Conservation (phyloP, 495 filamentous ascomycete species). For the Penicillium chermesinum region DNA sequence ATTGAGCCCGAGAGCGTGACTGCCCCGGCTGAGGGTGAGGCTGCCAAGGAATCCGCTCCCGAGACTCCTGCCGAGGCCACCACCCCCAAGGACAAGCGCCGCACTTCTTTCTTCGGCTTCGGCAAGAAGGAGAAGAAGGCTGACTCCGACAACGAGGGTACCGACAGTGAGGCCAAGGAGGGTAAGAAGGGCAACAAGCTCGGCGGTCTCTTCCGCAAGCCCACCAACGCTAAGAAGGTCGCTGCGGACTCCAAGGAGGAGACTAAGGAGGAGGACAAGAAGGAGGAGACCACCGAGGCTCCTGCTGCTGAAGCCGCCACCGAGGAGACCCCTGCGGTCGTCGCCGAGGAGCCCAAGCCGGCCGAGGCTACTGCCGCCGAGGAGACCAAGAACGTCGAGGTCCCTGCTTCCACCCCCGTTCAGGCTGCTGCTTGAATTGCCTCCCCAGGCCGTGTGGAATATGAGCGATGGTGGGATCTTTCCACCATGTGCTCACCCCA, state of each 20-base stretch:
- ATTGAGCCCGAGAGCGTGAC: slow-evolving; percentile 42
- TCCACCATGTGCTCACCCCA: slow-evolving; percentile 11
- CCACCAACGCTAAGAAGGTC: slow-evolving; percentile 49
- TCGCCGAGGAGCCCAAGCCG: slow-evolving; percentile 29
- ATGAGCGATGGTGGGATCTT: slow-evolving; percentile 44
- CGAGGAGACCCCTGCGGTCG: slow-evolving; percentile 23
- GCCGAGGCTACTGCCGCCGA: slow-evolving; percentile 25
- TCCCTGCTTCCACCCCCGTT: slow-evolving; percentile 38
- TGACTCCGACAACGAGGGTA: slow-evolving; percentile 45
- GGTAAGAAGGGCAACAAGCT: slow-evolving; percentile 51
- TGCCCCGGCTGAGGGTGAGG: slow-evolving; percentile 37
- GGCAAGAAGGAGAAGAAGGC: slow-evolving; percentile 52
- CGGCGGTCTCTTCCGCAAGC: slow-evolving; percentile 53
- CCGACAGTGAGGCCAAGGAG: slow-evolving; percentile 43
- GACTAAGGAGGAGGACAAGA: slow-evolving; percentile 23
- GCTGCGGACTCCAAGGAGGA: slow-evolving; percentile 33
- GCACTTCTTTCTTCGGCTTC: slow-evolving; percentile 53
- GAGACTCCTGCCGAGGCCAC: slow-evolving; percentile 32
- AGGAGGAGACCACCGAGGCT: slow-evolving; percentile 13
- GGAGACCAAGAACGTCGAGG: slow-evolving; percentile 30
- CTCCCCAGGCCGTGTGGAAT: slow-evolving; percentile 28
- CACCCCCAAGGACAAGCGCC: slow-evolving; percentile 48
- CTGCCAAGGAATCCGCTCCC: slow-evolving; percentile 33
- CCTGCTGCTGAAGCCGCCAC: slow-evolving; percentile 29
- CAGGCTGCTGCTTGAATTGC: slow-evolving; percentile 47